A percentile compares a stretch with the other conserved stretches of the same genome.
Evolutionary conservation across 345 rosid genomes (phyloP).

Genomic region (Gossypium bickii): DNA sequence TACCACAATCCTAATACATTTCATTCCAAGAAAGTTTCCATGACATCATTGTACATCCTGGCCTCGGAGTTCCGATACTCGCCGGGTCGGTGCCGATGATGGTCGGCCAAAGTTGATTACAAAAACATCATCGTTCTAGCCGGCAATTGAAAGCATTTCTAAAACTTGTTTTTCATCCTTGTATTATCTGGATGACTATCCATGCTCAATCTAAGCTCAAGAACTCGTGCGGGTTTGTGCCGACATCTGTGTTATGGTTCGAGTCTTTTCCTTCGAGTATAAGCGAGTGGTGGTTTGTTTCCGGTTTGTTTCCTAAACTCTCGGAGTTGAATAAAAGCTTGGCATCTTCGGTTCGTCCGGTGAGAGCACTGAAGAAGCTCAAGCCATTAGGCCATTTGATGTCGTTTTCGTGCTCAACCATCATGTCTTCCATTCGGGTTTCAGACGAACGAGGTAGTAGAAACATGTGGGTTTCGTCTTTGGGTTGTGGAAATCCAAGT

Average conservation of each 20-base stretch:
- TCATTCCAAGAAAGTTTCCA: slow-evolving; percentile 86
- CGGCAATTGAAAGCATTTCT: slow-evolving; percentile 68
- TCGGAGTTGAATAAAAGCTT: slow-evolving; percentile 70
- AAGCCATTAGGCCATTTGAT: slow-evolving; percentile 90
- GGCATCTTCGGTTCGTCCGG: slow-evolving; percentile 66
- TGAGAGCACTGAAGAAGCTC: slow-evolving; percentile 74
- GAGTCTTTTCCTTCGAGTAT: slow-evolving; percentile 32
- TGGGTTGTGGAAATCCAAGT: slow-evolving; percentile 53
- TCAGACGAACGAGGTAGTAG: slow-evolving; percentile 50
- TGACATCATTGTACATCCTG: slow-evolving; percentile 64
- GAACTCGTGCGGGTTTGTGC: slow-evolving; percentile 55
- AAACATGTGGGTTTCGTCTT: slow-evolving; percentile 71
- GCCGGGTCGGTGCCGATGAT: slow-evolving; percentile 35
- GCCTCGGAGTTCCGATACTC: slow-evolving; percentile 54
- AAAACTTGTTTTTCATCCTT: slow-evolving; percentile 63
- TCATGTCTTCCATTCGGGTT: slow-evolving; percentile 45
- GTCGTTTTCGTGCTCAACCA: slow-evolving; percentile 70
- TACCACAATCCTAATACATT: background rate
- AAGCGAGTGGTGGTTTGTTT: slow-evolving; percentile 29
- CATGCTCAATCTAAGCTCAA: slow-evolving; percentile 73
- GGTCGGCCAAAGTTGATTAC: slow-evolving; percentile 59
- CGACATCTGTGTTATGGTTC: slow-evolving; percentile 47
- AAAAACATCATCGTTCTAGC: slow-evolving; percentile 69
- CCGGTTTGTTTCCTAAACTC: slow-evolving; percentile 42
- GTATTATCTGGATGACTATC: slow-evolving; percentile 53